Evolutionary conservation across 2,329 filamentous ascomycete genomes (phyloP), one percentile per base, ranked within the genome.

Genomic region (Phoma sp.): DNA sequence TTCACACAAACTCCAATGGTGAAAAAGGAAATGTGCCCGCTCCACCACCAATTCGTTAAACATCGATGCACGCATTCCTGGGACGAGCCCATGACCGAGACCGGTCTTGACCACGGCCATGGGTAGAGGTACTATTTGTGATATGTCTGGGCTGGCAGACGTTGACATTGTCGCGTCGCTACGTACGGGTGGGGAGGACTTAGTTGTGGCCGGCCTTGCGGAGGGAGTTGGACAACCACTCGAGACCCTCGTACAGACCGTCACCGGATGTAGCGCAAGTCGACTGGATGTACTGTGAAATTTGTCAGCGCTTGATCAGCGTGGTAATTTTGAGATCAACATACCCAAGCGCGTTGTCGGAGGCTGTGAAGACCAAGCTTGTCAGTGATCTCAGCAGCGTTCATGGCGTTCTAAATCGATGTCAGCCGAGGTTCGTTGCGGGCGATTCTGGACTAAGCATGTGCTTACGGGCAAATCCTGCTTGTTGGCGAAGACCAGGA

Each of bases 281-380:
- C 66, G 93, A 96, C 92, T 98, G 93, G 82, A 98, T 98, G 86
- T 96, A 98, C 93, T 82, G 66, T 57, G 45, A 26, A 17, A 38
- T 26, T 40, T 56, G 60, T 73, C 57, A 74, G 68, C 56, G 37
- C 17, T 14, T 21, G 33, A 5, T 33, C 42, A 18, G 9, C 11
- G 18, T 42, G 57, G 33, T 57, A 40, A 42, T 30, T 26, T 25
- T 29, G 11, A 15, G 17, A 38, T 45, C 37, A 62, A 83, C 92
- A 78, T 93, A 99, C 95, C 95, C 95, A 99, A 74, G 92, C 90
- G 80, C 95, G 93, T 84, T 96, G 92, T 86, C 92, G 92, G 86
- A 99, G 85, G 83, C 91, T 96, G 88, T 98, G 93, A 74, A 99
- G 92, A 77, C 95, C 95, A 80, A 99, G 92, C 88, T 98, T 97